Base-by-base conservation (phyloP, 495 filamentous ascomycete genomes). In the Daldinia childiae region DNA sequence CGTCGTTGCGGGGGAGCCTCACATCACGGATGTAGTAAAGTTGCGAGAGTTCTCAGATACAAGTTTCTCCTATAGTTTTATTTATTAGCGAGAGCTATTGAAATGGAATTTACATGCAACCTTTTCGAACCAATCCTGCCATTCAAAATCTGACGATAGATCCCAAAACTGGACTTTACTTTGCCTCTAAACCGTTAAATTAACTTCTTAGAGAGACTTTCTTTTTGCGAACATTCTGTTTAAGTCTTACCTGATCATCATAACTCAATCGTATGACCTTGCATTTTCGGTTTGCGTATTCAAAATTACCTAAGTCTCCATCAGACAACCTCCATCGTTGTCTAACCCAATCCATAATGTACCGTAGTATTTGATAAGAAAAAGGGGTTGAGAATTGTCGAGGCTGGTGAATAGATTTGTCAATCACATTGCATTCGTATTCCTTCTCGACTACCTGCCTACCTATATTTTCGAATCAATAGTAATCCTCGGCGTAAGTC, bases 321-420 rank as follows among this genome's bases (percentile, higher is more conserved):
- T 52, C 50, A 5, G 50, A 52, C 15, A 52, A 52, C 50, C 50
- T 52, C 50, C 50, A 52, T 52, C 50, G 50, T 29, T 29, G 9
- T 29, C 50, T 24, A 15, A 29, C 26, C 50, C 24, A 52, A n/a
- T 52, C 24, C 50, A 52, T 52, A 27, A 29, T 21, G 9, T 24
- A n/a, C n/a, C n/a, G n/a, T n/a, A 52, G 29, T 0, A 15, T n/a
- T 11, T 1, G 26, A 29, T 51, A 21, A 6, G 0, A 29, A n/a
- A 52, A n/a, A 29, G 9, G 6, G 26, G 24, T 43, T 43, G 14
- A n/a, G n/a, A 45, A 2, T 17, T 21, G 1, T 21, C 6, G 17
- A 45, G n/a, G n/a, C n/a, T 9, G 41, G 17, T 19, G 41, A 17
- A 45, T 8, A 9, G n/a, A 45, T 17, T 17, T 21, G 17, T 9